Conservation (phyloP, 2,329 filamentous ascomycete genomes). For the Sordariomycetes sp. region DNA sequence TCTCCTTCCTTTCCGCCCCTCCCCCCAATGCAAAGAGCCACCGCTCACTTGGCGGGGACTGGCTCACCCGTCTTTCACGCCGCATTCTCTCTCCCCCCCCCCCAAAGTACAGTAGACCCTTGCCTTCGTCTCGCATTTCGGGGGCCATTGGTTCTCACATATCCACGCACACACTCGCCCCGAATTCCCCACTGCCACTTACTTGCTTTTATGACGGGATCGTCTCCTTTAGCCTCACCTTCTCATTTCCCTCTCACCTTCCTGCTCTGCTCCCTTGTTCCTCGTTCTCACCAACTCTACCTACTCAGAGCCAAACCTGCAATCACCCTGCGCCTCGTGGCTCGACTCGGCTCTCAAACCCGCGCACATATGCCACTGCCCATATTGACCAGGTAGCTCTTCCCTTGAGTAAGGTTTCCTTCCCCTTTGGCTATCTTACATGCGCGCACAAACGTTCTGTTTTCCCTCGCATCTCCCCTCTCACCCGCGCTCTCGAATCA, state of each 20-base stretch:
- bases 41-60: not conserved
- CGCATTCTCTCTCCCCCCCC: not conserved
- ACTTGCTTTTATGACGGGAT: not conserved
- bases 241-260: not conserved
- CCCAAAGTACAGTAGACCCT: not conserved
- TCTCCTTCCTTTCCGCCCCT: not conserved
- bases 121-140: not conserved
- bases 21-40: not conserved
- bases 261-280: not conserved
- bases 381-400: not conserved
- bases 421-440: not conserved
- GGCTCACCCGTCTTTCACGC: not conserved
- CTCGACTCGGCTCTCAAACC: not conserved
- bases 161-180: not conserved
- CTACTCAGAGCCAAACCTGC: not conserved
- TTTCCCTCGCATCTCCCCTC: not conserved
- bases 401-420: not conserved
- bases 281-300: not conserved
- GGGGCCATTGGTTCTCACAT: not conserved
- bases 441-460: not conserved
- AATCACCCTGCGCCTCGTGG: not conserved
- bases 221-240: not conserved
- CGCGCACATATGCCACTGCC: not conserved
- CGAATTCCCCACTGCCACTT: not conserved
- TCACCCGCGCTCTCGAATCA: slow-evolving; percentile 1